Evolutionary conservation across 805 yeast genomes (phyloP).

Genomic region (Grigorovia yakushimaensis): DNA sequence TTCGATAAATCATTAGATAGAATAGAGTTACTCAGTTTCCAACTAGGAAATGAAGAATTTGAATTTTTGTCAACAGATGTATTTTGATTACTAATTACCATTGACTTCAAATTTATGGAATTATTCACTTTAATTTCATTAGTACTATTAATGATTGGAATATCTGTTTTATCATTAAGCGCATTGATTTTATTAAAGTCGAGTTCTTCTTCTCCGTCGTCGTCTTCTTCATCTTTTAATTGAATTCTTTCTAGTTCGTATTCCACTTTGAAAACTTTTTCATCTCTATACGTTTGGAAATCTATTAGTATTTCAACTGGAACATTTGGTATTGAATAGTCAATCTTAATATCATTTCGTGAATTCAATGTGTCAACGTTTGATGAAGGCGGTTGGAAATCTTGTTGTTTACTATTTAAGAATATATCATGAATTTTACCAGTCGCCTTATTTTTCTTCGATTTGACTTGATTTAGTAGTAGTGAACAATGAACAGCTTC

Average conservation of each 20-base stretch:
- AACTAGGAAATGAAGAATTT: neutral
- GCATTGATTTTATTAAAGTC: neutral
- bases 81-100: neutral
- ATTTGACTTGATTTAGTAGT: conserved; percentile 1
- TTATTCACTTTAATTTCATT: neutral
- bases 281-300: conserved; percentile 12
- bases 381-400: neutral
- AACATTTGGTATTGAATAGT: conserved; percentile 13
- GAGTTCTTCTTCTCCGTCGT: neutral
- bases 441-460: neutral
- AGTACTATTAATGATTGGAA: neutral
- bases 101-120: neutral
- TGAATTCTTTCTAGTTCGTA: conserved; percentile 1
- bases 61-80: neutral
- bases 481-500: conserved; percentile 4
- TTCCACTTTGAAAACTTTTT: conserved; percentile 9
- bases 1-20: neutral
- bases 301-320: conserved; percentile 16
- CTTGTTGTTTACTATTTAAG: neutral
- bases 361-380: neutral
- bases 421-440: neutral
- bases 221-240: neutral
- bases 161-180: neutral
- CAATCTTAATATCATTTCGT: neutral
- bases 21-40: neutral